Conservation (phyloP, 2,329 filamentous ascomycete species). For the Colletotrichum tofieldiae region DNA sequence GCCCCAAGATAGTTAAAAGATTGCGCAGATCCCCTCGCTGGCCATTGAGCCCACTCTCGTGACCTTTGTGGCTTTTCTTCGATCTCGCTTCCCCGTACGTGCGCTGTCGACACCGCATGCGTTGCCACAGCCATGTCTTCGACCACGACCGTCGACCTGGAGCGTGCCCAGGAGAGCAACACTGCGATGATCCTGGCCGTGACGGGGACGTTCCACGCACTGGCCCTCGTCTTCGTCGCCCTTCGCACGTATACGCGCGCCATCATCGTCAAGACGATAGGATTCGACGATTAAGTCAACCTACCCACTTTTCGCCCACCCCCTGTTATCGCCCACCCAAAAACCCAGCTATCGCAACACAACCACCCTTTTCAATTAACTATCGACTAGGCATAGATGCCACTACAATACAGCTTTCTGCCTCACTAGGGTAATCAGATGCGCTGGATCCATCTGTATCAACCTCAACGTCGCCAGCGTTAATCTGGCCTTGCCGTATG, state of each 20-base stretch:
- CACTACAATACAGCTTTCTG: too few species aligned
- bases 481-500: too few species aligned
- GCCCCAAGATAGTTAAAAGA: constrained; percentile 27
- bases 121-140: constrained; percentile 22
- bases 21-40: constrained; percentile 10
- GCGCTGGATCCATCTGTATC: too few species aligned
- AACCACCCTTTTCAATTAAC: too few species aligned
- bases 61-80: not conserved
- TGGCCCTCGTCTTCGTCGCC: constrained; percentile 45
- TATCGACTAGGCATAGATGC: too few species aligned
- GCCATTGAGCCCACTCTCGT: constrained; percentile 1
- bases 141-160: constrained; percentile 38
- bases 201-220: constrained; percentile 44
- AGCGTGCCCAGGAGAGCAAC: constrained; percentile 48
- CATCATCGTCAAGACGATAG: constrained; percentile 46
- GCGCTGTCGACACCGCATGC: constrained; percentile 10
- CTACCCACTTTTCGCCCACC: too few species aligned
- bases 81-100: not conserved
- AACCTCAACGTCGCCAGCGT: too few species aligned
- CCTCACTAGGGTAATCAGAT: too few species aligned
- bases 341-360: too few species aligned
- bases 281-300: constrained; percentile 51
- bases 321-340: too few species aligned
- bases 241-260: constrained; percentile 44
- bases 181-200: constrained; percentile 46